A percentile compares a stretch with the other conserved stretches of the same genome.
Evolutionary conservation across 2,329 filamentous ascomycete genomes (phyloP).

Genomic region (Fusarium nanum): DNA sequence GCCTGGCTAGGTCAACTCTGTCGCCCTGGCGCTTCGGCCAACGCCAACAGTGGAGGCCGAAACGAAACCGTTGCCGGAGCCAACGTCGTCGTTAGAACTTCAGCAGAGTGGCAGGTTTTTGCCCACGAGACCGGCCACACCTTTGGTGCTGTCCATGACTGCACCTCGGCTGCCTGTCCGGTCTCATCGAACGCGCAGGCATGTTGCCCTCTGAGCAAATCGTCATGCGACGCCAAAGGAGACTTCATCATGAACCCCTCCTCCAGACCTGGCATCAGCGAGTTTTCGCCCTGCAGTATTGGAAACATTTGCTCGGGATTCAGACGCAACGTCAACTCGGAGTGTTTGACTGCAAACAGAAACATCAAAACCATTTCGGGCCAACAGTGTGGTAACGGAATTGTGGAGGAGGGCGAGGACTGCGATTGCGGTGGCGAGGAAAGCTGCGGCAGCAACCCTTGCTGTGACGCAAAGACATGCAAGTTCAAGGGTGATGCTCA

Average conservation of each 20-base stretch:
- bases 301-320: conserved; percentile 95
- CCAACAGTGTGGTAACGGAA: conserved; percentile 93
- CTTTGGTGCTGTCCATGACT: conserved; percentile 96
- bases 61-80: conserved; percentile 84
- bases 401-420: conserved; percentile 92
- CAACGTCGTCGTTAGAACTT: conserved; percentile 88
- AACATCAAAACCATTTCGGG: conserved; percentile 84
- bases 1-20: conserved; percentile 95
- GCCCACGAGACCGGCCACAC: conserved; percentile 95
- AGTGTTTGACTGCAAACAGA: conserved; percentile 86
- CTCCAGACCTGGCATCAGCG: conserved; percentile 75
- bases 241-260: conserved; percentile 97
- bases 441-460: conserved; percentile 79
- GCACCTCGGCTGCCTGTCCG: conserved; percentile 76
- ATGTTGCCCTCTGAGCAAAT: conserved; percentile 82
- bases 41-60: conserved; percentile 59
- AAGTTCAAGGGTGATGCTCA: conserved; percentile 80
- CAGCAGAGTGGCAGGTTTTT: conserved; percentile 93
- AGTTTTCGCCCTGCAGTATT: conserved; percentile 88
- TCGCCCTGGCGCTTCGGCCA: conserved; percentile 66
- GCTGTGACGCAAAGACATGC: conserved; percentile 89
- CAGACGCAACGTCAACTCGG: conserved; percentile 78
- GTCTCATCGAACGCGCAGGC: conserved; percentile 63
- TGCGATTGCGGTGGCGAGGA: conserved; percentile 89
- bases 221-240: conserved; percentile 79